Base-by-base conservation (phyloP, 2,329 filamentous ascomycete species). In the Diaporthe sp. region DNA sequence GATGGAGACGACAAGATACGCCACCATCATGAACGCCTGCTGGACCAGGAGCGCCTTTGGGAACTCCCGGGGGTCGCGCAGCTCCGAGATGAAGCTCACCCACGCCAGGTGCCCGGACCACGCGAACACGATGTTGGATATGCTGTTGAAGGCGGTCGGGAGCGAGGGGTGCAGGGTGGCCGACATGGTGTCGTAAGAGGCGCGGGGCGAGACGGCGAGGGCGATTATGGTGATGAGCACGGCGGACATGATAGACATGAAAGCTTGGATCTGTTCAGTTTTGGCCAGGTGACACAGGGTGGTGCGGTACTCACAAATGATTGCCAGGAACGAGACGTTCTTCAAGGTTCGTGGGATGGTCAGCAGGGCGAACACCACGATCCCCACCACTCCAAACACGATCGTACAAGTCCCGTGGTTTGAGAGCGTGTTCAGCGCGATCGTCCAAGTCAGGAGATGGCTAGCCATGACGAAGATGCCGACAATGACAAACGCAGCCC, bases 61-160 rank as follows among this genome's bases (percentile, higher is more conserved):
- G 76, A 84, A 88, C 78, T 88, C 86, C 1, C 44, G 42, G 6
- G 87, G 87, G 0, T 86, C 87, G 77, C 88, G 87, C 85, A 88
- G 88, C 81, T 88, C 87, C 77, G 87, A 86, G 86, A 88, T 88
- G 78, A 88, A 88, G 79, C 84, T 86, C 82, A 88, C 88, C 79
- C 88, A 87, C 81, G 85, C 87, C 67, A 88, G 84, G 78, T 86
- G 85, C 75, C 87, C 88, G 77, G 91, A 87, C 84, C 92, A 95
- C 73, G 93, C 92, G 76, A 95, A 91, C 76, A 94, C 87, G 71
- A 95, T 94, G 84, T 94, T 94, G 79, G 86, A 88, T 58, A 93
- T 87, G 37, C 90, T 88, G 19, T 90, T 86, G 80, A 93, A 92
- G 34, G 85, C 90, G 55, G 89, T 85, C 57, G 86, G 84, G 58